Percentiles rank a stretch among this genome's conserved stretches.
These are phyloP conservation scores for Rhizomucor pusillus DNA, from an alignment of 371 early-diverging fungal species.

Conservation along the genomic window DNA sequence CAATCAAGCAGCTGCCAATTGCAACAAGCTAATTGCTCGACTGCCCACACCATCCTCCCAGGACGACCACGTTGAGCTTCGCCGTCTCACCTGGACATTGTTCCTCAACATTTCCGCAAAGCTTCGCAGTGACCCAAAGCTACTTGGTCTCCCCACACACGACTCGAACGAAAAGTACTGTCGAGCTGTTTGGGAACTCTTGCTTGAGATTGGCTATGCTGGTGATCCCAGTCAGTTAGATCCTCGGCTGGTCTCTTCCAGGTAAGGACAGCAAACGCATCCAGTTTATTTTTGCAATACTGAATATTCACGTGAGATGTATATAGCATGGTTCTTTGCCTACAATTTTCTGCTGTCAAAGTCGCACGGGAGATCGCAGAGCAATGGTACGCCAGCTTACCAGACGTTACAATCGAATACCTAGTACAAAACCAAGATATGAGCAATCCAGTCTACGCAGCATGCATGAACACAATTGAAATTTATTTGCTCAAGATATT, in stretches of 20 bases:
- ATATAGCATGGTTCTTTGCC: slow-evolving; percentile 21
- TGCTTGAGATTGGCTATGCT: slow-evolving; percentile 15
- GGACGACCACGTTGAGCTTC: neutral
- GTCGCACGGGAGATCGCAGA: slow-evolving; percentile 31
- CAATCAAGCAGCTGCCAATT: slow-evolving; percentile 8
- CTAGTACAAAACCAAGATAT: slow-evolving; percentile 2
- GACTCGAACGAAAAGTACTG: slow-evolving; percentile 12
- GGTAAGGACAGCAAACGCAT: slow-evolving; percentile 18
- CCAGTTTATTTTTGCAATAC: neutral
- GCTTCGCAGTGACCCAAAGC: neutral
- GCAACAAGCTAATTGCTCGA: slow-evolving; percentile 1
- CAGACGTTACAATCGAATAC: slow-evolving; percentile 20
- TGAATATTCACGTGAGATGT: too few species aligned
- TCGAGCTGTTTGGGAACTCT: slow-evolving; percentile 17
- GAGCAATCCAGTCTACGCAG: slow-evolving; percentile 7
- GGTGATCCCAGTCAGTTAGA: slow-evolving; percentile 12
- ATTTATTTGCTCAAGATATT: slow-evolving; percentile 26
- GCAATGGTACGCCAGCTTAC: slow-evolving; percentile 29
- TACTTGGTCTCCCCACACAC: neutral
- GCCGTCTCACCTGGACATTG: neutral
- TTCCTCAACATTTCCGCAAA: neutral
- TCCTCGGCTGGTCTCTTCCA: slow-evolving; percentile 24
- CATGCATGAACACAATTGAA: slow-evolving; percentile 23
- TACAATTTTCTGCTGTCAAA: slow-evolving; percentile 12
- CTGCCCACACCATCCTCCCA: neutral